phyloP scores from a whole-genome alignment of 2,329 filamentous ascomycete species.

The Colletotrichum plurivorum region DNA sequence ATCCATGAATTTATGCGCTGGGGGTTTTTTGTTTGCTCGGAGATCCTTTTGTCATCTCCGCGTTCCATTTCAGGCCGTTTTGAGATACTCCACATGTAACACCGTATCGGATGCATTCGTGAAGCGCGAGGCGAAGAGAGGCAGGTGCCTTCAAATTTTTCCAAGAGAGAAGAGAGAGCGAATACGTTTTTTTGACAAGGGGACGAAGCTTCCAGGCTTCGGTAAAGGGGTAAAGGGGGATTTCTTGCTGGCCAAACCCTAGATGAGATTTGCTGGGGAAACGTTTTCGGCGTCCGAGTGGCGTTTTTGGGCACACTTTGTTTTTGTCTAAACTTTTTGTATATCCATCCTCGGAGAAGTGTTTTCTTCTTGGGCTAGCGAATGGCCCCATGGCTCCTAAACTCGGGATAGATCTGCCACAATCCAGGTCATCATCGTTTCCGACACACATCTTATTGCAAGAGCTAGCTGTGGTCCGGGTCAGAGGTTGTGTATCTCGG shows the following conservation, averaged over 20 bases:
- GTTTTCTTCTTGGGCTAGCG: too few relatives aligned
- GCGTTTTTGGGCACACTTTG: constrained; percentile 10
- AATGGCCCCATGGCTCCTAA: too few relatives aligned
- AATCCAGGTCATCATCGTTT: too few relatives aligned
- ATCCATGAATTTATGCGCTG: constrained; percentile 18
- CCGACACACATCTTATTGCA: too few relatives aligned
- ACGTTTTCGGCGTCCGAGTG: constrained; percentile 25
- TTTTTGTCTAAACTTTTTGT: too few relatives aligned
- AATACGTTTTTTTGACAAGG: neutral
- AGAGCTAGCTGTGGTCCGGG: too few relatives aligned
- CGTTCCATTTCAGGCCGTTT: constrained; percentile 10
- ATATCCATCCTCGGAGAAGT: too few relatives aligned
- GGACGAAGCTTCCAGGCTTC: constrained; percentile 8
- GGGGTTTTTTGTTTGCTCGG: constrained; percentile 14
- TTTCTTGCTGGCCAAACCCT: constrained; percentile 31
- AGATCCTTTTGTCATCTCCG: neutral
- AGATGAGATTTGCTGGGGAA: constrained; percentile 8
- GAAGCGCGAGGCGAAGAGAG: constrained; percentile 1
- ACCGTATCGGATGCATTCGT: constrained; percentile 17
- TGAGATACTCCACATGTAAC: constrained; percentile 36
- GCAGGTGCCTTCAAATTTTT: neutral
- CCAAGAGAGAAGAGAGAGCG: neutral
- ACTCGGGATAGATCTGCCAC: too few relatives aligned
- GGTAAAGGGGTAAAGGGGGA: constrained; percentile 5
- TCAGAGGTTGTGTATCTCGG: too few relatives aligned